A percentile compares a stretch with the other conserved stretches of the same genome.
Evolutionary conservation across 2,329 filamentous ascomycete species (phyloP).

Genomic region (Paracamarosporium sp.): DNA sequence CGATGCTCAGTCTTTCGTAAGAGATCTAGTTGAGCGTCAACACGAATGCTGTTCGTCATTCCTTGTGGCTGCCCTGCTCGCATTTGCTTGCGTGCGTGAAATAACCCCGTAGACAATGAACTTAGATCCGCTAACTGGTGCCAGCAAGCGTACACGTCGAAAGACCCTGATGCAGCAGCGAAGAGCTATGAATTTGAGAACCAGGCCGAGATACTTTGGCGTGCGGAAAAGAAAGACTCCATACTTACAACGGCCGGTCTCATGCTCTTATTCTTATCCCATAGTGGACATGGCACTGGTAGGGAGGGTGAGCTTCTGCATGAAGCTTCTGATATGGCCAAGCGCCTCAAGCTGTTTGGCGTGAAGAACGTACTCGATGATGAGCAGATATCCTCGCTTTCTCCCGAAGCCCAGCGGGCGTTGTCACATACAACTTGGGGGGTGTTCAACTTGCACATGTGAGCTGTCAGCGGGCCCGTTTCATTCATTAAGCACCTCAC

Average conservation of each 20-base stretch:
- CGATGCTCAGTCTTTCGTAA: slow-evolving; percentile 9
- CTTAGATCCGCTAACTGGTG: not conserved
- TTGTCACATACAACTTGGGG: slow-evolving; percentile 10
- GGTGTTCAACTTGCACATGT: slow-evolving; percentile 6
- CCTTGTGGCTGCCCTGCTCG: slow-evolving; percentile 8
- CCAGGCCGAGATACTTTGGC: slow-evolving; percentile 1
- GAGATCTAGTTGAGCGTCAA: slow-evolving; percentile 5
- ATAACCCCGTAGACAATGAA: not conserved
- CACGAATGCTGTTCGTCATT: slow-evolving; percentile 13
- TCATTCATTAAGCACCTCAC: not conserved
- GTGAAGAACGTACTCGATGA: not conserved
- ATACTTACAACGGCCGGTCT: slow-evolving; percentile 4
- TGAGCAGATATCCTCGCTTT: slow-evolving; percentile 3
- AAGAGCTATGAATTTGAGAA: slow-evolving; percentile 4
- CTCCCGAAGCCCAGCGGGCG: slow-evolving; percentile 2
- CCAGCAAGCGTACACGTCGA: slow-evolving; percentile 8
- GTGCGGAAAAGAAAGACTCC: slow-evolving; percentile 1
- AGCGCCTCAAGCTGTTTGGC: slow-evolving; percentile 5
- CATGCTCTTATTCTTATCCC: slow-evolving; percentile 3
- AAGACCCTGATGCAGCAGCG: not conserved
- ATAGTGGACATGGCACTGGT: not conserved
- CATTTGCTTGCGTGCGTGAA: slow-evolving; percentile 5
- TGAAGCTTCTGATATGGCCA: slow-evolving; percentile 6
- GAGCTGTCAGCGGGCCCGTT: slow-evolving; percentile 5
- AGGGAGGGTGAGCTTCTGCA: not conserved